These are phyloP conservation scores for Hyaloscypha bicolor DNA, from an alignment of 495 filamentous ascomycete species.

Conservation along the genomic window DNA sequence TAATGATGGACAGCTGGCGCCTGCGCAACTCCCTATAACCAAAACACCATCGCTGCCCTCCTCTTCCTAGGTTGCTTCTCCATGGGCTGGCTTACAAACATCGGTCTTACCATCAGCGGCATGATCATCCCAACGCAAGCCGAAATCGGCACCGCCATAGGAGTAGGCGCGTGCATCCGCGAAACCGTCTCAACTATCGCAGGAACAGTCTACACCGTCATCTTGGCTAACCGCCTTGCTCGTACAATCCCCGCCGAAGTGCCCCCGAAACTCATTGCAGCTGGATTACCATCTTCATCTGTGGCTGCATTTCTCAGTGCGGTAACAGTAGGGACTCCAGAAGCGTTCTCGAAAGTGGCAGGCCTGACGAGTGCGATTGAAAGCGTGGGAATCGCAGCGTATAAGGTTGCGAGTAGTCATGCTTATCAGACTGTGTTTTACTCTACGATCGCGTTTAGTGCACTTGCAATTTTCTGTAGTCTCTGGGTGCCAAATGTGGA, in stretches of 20 bases:
- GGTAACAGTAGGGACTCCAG: slow-evolving; percentile 33
- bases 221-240: slow-evolving; percentile 42
- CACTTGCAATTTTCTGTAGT: background rate
- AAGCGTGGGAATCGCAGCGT: slow-evolving; percentile 36
- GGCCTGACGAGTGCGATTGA: slow-evolving; percentile 41
- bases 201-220: slow-evolving; percentile 43
- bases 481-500: background rate
- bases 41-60: background rate
- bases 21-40: background rate
- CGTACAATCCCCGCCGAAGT: slow-evolving; percentile 37
- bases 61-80: background rate
- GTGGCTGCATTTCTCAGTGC: slow-evolving; percentile 38
- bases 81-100: background rate
- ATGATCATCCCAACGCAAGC: slow-evolving; percentile 5
- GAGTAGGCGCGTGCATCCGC: slow-evolving; percentile 36
- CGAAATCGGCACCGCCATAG: slow-evolving; percentile 47
- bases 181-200: slow-evolving; percentile 28
- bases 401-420: slow-evolving; percentile 17
- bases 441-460: slow-evolving; percentile 5
- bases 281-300: slow-evolving; percentile 43
- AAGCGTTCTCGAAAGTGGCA: slow-evolving; percentile 38
- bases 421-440: slow-evolving; percentile 15
- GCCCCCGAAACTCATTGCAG: slow-evolving; percentile 35
- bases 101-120: slow-evolving; percentile 1
- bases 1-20: background rate